Evolutionary conservation across 768 basidiomycete genomes (phyloP).

Genomic region (Xerocomellus intermedius): DNA sequence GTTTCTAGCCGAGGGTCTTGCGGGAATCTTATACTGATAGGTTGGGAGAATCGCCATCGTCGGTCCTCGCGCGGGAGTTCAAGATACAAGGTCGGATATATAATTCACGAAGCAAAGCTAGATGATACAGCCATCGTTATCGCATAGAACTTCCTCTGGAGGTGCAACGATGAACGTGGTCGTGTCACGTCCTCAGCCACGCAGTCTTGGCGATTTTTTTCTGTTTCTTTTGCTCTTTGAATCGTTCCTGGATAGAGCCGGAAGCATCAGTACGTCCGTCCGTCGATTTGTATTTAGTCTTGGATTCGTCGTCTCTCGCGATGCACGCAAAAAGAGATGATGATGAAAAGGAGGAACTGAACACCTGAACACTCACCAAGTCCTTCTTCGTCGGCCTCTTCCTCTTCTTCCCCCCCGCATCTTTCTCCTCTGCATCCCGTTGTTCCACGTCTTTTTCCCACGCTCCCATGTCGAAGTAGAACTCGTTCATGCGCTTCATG

Average conservation of each 20-base stretch:
- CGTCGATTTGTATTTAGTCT: slow-evolving; percentile 19
- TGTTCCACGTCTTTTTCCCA: slow-evolving; percentile 74
- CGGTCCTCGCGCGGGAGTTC: neutral
- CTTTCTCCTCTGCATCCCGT: slow-evolving; percentile 44
- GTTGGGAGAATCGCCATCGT: too few species aligned
- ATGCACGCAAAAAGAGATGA: slow-evolving; percentile 17
- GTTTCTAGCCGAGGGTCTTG: too few species aligned
- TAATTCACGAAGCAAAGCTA: neutral
- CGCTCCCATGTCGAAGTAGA: slow-evolving; percentile 80
- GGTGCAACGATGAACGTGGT: neutral
- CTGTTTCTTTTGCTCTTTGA: slow-evolving; percentile 75
- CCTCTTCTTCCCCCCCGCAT: slow-evolving; percentile 64
- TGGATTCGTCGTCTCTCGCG: slow-evolving; percentile 20
- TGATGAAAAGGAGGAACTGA: slow-evolving; percentile 13
- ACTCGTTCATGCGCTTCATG: slow-evolving; percentile 76
- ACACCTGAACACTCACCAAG: slow-evolving; percentile 50
- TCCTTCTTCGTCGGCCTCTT: slow-evolving; percentile 83
- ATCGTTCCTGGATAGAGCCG: slow-evolving; percentile 59
- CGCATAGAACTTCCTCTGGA: neutral
- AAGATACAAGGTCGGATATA: neutral
- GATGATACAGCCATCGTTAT: slow-evolving; percentile 2
- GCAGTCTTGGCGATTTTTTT: slow-evolving; percentile 90
- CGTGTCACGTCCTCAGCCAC: slow-evolving; percentile 63
- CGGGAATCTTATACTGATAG: too few species aligned
- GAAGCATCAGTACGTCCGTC: slow-evolving; percentile 26